phyloP scores from a whole-genome alignment of 108 stramenopile species.

The Skeletonema potamos region DNA sequence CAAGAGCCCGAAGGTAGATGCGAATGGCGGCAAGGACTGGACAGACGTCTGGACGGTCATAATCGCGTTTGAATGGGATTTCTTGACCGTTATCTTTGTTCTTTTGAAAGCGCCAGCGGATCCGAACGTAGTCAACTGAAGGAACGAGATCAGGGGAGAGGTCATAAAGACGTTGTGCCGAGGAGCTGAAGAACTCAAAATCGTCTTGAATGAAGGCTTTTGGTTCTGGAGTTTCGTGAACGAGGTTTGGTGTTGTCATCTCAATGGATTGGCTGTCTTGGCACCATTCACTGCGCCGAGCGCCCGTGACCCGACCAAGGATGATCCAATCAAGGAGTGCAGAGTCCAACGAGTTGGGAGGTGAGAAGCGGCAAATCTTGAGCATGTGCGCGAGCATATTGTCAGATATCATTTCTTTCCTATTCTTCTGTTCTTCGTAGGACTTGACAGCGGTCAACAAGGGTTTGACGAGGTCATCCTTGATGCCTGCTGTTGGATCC shows the following conservation, averaged over 20 bases:
- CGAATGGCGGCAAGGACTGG: neutral
- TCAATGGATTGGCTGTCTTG: neutral
- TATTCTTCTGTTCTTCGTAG: neutral
- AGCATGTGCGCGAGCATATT: too few relatives aligned
- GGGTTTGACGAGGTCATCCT: neutral
- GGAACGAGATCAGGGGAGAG: neutral
- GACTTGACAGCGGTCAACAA: neutral
- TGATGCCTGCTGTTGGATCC: neutral
- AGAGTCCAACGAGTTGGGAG: too few relatives aligned
- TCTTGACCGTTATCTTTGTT: neutral
- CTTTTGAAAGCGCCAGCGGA: neutral
- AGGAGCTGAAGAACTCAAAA: neutral
- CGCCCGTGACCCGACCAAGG: neutral
- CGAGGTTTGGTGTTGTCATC: neutral
- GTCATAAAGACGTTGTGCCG: neutral
- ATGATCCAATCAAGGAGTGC: neutral
- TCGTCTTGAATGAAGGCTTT: neutral
- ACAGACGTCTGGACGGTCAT: neutral
- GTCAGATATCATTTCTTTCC: constrained; percentile 11
- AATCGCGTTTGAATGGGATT: neutral
- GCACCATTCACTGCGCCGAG: neutral
- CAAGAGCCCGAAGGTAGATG: neutral
- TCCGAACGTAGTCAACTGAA: neutral
- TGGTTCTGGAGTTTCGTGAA: neutral
- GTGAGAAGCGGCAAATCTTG: too few relatives aligned